Evolutionary conservation across 768 basidiomycete genomes (phyloP).

Genomic region (Termitomyces eurrhizus): DNA sequence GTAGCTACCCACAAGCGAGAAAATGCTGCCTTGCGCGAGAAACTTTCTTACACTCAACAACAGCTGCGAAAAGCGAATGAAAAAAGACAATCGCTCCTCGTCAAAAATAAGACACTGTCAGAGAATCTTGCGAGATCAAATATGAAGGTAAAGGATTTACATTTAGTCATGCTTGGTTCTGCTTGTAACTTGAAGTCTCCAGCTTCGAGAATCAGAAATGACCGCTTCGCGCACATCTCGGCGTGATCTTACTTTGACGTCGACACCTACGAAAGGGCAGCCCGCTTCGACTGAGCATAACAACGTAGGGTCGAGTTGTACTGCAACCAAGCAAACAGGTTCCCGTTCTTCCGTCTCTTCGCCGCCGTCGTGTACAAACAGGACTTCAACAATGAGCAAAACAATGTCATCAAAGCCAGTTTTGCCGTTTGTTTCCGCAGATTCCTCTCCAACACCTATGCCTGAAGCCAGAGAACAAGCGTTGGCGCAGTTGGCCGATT

Average conservation of each 20-base stretch:
- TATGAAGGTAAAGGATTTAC: conserved; percentile 1
- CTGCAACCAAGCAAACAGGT: background rate
- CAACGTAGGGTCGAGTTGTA: background rate
- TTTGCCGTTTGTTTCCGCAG: background rate
- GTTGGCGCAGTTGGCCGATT: conserved; percentile 21
- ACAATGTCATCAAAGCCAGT: background rate
- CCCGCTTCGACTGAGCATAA: background rate
- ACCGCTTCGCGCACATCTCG: background rate
- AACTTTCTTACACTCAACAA: conserved; percentile 1
- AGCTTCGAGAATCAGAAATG: conserved; percentile 2
- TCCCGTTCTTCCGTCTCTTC: background rate
- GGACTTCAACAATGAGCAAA: background rate
- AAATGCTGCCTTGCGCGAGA: background rate
- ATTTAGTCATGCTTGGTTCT: background rate
- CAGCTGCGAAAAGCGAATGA: conserved; percentile 1
- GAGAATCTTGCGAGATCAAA: background rate
- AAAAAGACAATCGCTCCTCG: background rate
- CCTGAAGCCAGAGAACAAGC: conserved; percentile 20
- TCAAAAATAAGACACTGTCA: conserved; percentile 1
- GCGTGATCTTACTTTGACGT: background rate
- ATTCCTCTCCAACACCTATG: background rate
- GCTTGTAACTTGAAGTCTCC: background rate
- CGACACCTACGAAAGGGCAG: background rate
- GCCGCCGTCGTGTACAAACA: background rate
- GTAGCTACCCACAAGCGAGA: background rate